These are phyloP conservation scores for Sporisorium scitamineum DNA, from an alignment of 1,284 basidiomycete species.

Conservation along the genomic window DNA sequence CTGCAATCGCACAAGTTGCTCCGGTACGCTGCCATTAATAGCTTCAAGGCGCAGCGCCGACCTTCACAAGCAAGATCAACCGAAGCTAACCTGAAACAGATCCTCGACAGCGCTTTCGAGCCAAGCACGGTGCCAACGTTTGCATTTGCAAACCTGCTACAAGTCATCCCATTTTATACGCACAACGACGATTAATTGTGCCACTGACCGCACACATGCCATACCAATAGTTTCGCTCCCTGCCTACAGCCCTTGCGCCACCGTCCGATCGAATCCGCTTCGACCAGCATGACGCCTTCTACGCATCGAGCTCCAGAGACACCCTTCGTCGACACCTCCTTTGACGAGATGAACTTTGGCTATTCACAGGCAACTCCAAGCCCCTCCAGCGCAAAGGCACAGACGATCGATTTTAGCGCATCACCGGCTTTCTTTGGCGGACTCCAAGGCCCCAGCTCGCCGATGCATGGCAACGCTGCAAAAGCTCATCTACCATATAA, in stretches of 20 bases:
- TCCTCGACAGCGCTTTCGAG: too few species aligned
- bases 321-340: background rate
- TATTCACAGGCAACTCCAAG: background rate
- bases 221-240: background rate
- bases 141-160: too few species aligned
- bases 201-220: background rate
- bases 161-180: too few species aligned
- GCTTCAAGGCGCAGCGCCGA: background rate
- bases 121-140: too few species aligned
- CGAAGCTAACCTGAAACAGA: background rate
- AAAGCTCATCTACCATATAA: background rate
- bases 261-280: background rate
- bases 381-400: background rate
- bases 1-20: background rate
- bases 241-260: background rate
- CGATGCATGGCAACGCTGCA: background rate
- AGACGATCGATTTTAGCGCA: conserved; percentile 23
- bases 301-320: background rate
- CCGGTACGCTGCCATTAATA: background rate
- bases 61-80: background rate
- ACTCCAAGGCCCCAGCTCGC: conserved; percentile 4
- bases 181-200: too few species aligned
- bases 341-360: conserved; percentile 2
- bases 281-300: conserved; percentile 4
- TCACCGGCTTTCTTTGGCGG: conserved; percentile 12